Base-by-base conservation (phyloP, 495 filamentous ascomycete species). In the Lindgomyces ingoldianus region DNA sequence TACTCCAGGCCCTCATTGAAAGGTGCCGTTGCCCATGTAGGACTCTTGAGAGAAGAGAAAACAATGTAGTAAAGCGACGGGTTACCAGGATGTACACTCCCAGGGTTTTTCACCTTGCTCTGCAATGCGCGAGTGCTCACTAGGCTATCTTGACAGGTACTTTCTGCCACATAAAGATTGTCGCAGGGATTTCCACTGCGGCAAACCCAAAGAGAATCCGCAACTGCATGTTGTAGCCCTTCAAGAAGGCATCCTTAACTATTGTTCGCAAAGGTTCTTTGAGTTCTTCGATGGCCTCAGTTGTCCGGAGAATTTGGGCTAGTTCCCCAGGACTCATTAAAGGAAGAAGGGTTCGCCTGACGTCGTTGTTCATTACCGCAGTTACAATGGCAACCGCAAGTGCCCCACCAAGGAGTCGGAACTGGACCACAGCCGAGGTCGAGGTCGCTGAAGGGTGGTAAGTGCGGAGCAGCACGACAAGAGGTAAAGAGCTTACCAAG, bases 171-270 rank as follows among this genome's bases (percentile, higher is more conserved):
- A 60, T 51, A 8, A 60, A 19, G 2, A 60, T 4, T 19, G 47
- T 41, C 3, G 30, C 24, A 2, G 57, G 57, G 8, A 60, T 14
- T 54, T 59, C 22, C 2, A 54, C 61, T 2, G 45, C 61, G 9
- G 61, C 61, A 39, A 64, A 64, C 4, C 52, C 61, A 4, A 64
- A 6, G n/a, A 64, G 19, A 19, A 64, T 64, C n/a, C 46, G 27
- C 9, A 64, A n/a, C 46, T 64, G 61, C 53, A 64, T 45, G 45
- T 64, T 59, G 33, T 49, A 64, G 1, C 48, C 55, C 26, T 50
- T 59, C 18, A 42, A 19, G 26, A 64, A 55, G 6, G 36, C 44
- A 11, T 59, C 52, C 21, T 41, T 27, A 11, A 59, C 52, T 39
- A 42, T 33, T 14, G 60, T 45, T n/a, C 26, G 30, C 11, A 52